A percentile compares a stretch with the other conserved stretches of the same genome.
phyloP scores from a whole-genome alignment of 129 eudicot species.

The Centaurea solstitialis region DNA sequence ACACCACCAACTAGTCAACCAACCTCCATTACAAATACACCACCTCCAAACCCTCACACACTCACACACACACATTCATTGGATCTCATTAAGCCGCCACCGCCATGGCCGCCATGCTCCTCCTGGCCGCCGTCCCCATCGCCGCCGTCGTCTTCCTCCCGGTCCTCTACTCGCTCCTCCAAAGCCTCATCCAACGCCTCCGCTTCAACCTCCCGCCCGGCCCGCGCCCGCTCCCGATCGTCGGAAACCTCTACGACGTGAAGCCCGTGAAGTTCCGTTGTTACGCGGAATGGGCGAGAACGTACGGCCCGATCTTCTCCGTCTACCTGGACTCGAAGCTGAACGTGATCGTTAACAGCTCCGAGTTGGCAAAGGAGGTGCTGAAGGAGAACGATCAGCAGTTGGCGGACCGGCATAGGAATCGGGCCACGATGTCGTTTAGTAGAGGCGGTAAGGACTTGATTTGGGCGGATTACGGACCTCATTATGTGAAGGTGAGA shows the following conservation, averaged over 20 bases:
- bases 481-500: slow-evolving; percentile 91
- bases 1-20: slow-evolving; percentile 21
- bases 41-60: slow-evolving; percentile 17
- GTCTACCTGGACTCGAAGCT: slow-evolving; percentile 63
- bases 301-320: slow-evolving; percentile 80
- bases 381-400: slow-evolving; percentile 82
- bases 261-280: slow-evolving; percentile 78
- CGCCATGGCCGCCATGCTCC: slow-evolving; percentile 44
- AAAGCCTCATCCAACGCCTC: slow-evolving; percentile 47
- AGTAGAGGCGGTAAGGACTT: slow-evolving; percentile 83
- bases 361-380: slow-evolving; percentile 77
- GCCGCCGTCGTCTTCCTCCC: slow-evolving; percentile 14
- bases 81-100: slow-evolving; percentile 2
- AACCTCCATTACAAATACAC: slow-evolving; percentile 15
- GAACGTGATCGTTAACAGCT: slow-evolving; percentile 60
- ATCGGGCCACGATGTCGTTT: slow-evolving; percentile 51
- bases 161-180: slow-evolving; percentile 29
- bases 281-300: slow-evolving; percentile 71
- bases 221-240: slow-evolving; percentile 77
- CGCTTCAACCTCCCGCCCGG: slow-evolving; percentile 87
- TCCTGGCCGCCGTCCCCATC: slow-evolving; percentile 25
- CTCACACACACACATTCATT: not conserved
- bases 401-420: slow-evolving; percentile 78
- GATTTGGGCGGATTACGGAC: slow-evolving; percentile 96
- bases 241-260: slow-evolving; percentile 83